These are phyloP conservation scores for Pisolithus tinctorius DNA, from an alignment of 768 basidiomycete species.

Conservation along the genomic window DNA sequence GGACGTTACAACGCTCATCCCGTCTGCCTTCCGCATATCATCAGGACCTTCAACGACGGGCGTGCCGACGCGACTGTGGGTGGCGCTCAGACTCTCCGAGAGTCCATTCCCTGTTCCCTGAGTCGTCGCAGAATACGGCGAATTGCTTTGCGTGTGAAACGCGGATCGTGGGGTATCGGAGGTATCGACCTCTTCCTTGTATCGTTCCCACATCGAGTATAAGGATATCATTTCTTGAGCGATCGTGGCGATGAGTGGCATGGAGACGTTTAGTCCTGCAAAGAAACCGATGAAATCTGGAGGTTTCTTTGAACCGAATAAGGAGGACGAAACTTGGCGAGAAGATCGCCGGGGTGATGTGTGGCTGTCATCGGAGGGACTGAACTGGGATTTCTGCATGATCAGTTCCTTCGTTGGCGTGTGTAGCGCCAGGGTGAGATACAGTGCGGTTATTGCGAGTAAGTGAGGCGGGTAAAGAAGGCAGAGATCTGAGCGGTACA, in stretches of 20 bases:
- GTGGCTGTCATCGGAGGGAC: slow-evolving; percentile 13
- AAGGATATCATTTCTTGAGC: slow-evolving; percentile 87
- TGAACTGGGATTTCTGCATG: slow-evolving; percentile 29
- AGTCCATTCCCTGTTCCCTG: slow-evolving; percentile 19
- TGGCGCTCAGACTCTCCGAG: slow-evolving; percentile 18
- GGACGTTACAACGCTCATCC: slow-evolving; percentile 43
- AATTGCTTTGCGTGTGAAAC: slow-evolving; percentile 11
- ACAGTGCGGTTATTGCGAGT: slow-evolving; percentile 88
- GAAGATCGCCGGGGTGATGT: slow-evolving; percentile 48
- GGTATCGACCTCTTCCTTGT: slow-evolving; percentile 55
- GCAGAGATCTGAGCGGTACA: slow-evolving; percentile 87
- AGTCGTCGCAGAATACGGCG: slow-evolving; percentile 14
- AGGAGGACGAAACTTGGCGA: slow-evolving; percentile 35
- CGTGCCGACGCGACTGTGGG: slow-evolving; percentile 21
- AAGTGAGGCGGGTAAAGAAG: slow-evolving; percentile 94
- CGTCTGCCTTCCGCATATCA: slow-evolving; percentile 13
- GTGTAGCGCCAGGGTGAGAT: slow-evolving; percentile 78
- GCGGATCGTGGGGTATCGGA: slow-evolving; percentile 19
- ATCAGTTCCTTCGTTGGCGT: slow-evolving; percentile 44
- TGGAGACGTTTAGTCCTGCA: slow-evolving; percentile 77
- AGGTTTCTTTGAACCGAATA: slow-evolving; percentile 27
- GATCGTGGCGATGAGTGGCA: slow-evolving; percentile 75
- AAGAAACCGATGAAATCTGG: slow-evolving; percentile 79
- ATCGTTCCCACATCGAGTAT: slow-evolving; percentile 85
- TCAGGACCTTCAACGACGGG: slow-evolving; percentile 16